Evolutionary conservation across 169 alveolate genomes (phyloP).

Genomic region (Plasmodium coatneyi): DNA sequence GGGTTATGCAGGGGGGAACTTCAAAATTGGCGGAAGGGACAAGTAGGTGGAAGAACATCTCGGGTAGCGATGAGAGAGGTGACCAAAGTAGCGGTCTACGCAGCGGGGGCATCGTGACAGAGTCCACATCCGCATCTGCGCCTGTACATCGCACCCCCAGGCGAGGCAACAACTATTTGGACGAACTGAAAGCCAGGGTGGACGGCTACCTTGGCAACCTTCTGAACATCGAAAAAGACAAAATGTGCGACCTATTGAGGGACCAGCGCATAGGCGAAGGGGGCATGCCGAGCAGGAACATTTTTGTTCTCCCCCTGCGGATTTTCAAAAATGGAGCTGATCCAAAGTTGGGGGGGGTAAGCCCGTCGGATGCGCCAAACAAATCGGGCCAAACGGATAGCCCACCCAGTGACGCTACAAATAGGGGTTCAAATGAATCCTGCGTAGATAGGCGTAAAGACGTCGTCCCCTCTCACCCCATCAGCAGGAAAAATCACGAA

Average conservation of each 20-base stretch:
- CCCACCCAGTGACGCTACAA: background rate
- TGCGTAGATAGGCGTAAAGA: background rate
- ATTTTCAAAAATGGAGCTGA: background rate
- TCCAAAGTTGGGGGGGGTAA: background rate
- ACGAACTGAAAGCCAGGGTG: constrained; percentile 4
- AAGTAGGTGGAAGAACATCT: background rate
- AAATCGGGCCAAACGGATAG: background rate
- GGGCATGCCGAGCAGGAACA: constrained; percentile 1
- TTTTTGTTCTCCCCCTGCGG: constrained; percentile 10
- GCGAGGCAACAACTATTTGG: background rate
- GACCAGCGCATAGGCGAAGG: constrained; percentile 3
- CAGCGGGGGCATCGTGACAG: background rate
- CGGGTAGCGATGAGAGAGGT: background rate
- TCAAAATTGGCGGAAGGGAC: background rate
- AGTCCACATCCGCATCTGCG: background rate
- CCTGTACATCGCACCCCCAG: background rate
- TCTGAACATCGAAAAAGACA: background rate
- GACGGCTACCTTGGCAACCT: background rate
- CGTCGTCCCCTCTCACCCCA: background rate
- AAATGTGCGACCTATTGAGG: background rate
- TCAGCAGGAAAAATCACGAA: background rate
- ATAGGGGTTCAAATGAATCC: background rate
- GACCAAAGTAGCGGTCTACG: background rate
- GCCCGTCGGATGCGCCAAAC: background rate
- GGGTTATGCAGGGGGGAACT: background rate